Base-by-base conservation (phyloP, 139 green algal species). In the Asterochloris erici region DNA sequence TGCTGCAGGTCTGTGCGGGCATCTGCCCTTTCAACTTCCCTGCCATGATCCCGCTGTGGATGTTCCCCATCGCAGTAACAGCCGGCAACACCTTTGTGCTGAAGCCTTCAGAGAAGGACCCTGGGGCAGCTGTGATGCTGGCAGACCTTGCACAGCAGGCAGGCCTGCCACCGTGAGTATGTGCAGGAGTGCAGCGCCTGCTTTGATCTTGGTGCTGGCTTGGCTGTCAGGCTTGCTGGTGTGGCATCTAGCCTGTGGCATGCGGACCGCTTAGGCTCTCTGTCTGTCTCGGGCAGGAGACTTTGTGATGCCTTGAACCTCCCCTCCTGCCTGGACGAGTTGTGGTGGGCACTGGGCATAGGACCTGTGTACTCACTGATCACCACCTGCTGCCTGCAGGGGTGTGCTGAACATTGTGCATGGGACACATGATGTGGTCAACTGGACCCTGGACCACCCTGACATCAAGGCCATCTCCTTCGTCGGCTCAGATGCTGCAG, bases 1-100 rank as follows among this genome's bases (percentile, higher is more conserved):
- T 24, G 14, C 38, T 82, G 28, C 86, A 91, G 90, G 93, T 94
- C 66, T 86, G 83, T 60, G 93, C 93, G 0, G 95, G 93, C 79
- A 99, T 99, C 84, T 98, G 95, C 85, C 97, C 96, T 63, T 99
- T 99, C 92, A 99, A 99, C 91, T 99, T 99, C 88, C 96, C 96
- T 0, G 90, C 89, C 79, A 93, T 93, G 90, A 84, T 93, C 28
- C 88, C 88, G 14, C 81, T 98, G 63, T 98, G 95, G 95, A 96
- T 97, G 89, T 95, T 96, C 74, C 95, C 95, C 6, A 81, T 97
- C 73, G 94, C 95, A 9, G 76, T 94, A 75, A 92, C 91, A 38
- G 77, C 83, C 16, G 95, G 95, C 80, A 98, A 98, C 89, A 96
- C 90, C 38, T 95, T 98, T 78, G 84, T 98, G 68, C 89, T 98